These are phyloP conservation scores for Barbatosphaeria neglecta DNA, from an alignment of 495 filamentous ascomycete genomes.

Conservation along the genomic window DNA sequence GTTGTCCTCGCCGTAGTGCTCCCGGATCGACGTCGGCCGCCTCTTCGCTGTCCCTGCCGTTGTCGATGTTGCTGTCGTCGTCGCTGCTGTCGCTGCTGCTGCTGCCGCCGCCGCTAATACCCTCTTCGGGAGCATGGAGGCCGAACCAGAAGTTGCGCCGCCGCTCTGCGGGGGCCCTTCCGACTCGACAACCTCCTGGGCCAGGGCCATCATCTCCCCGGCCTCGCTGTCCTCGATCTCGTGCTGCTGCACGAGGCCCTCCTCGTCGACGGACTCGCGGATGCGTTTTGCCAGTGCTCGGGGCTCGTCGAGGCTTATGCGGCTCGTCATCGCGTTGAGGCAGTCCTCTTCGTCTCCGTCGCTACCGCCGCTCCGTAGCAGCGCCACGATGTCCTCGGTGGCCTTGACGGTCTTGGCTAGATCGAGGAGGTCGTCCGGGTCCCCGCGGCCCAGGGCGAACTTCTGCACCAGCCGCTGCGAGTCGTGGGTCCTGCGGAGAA, in stretches of 20 bases:
- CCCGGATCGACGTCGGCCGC: constrained; percentile 24
- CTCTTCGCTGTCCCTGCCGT: constrained; percentile 22
- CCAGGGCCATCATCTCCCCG: constrained; percentile 53
- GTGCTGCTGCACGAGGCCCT: constrained; percentile 71
- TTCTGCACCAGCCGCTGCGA: constrained; percentile 84
- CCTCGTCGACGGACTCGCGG: constrained; percentile 76
- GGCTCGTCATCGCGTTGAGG: constrained; percentile 42
- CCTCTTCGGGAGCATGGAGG: constrained; percentile 27
- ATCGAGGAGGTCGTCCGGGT: constrained; percentile 81
- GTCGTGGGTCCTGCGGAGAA: constrained; percentile 73
- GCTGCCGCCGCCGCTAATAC: constrained; percentile 14
- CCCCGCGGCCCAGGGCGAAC: constrained; percentile 82
- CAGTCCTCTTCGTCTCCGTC: constrained; percentile 12
- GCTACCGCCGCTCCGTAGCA: constrained; percentile 14
- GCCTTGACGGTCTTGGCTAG: constrained; percentile 73
- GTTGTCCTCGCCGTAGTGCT: constrained; percentile 39
- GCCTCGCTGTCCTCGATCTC: constrained; percentile 60
- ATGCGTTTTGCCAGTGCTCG: constrained; percentile 58
- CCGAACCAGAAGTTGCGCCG: not conserved
- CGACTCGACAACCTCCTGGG: constrained; percentile 50
- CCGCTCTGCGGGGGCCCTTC: constrained; percentile 41
- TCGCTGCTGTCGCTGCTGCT: constrained; percentile 11
- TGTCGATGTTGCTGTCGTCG: constrained; percentile 17
- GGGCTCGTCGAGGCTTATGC: constrained; percentile 60
- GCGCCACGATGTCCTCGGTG: constrained; percentile 52